Conservation (phyloP, 2,329 filamentous ascomycete species). For the Apiospora kogelbergensis region DNA sequence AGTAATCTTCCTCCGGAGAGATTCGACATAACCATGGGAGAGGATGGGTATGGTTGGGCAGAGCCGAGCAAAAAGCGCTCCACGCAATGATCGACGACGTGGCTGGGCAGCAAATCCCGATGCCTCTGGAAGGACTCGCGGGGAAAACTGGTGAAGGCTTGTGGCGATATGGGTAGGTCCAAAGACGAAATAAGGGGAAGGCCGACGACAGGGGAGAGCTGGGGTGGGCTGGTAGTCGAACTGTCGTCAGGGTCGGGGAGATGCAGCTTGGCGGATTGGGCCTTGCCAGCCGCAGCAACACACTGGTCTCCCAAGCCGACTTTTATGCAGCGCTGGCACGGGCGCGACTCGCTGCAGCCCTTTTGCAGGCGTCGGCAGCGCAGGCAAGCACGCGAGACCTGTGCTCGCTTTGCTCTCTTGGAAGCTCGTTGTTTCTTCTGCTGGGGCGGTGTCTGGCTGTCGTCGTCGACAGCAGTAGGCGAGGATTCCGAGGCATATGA, state of each 20-base stretch:
- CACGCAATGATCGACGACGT: constrained; percentile 38
- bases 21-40: constrained; percentile 36
- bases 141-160: constrained; percentile 23
- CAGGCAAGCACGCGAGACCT: constrained; percentile 44
- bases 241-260: not conserved
- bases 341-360: constrained; percentile 44
- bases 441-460: not conserved
- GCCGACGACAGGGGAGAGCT: constrained; percentile 10
- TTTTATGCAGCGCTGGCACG: constrained; percentile 42
- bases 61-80: constrained; percentile 39
- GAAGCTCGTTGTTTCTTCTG: not conserved
- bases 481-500: constrained; percentile 5
- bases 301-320: constrained; percentile 43
- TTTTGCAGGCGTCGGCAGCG: constrained; percentile 43
- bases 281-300: constrained; percentile 7
- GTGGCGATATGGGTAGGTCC: constrained; percentile 22
- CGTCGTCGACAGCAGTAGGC: not conserved
- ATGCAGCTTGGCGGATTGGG: constrained; percentile 10
- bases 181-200: constrained; percentile 17
- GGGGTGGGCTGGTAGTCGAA: not conserved
- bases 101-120: constrained; percentile 32
- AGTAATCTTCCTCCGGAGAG: constrained; percentile 26
- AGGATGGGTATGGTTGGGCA: constrained; percentile 45
- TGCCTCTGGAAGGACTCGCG: constrained; percentile 30
- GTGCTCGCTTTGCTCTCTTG: constrained; percentile 33